Conservation (phyloP, 2,329 filamentous ascomycete genomes). For the Ascosphaera acerosa region DNA sequence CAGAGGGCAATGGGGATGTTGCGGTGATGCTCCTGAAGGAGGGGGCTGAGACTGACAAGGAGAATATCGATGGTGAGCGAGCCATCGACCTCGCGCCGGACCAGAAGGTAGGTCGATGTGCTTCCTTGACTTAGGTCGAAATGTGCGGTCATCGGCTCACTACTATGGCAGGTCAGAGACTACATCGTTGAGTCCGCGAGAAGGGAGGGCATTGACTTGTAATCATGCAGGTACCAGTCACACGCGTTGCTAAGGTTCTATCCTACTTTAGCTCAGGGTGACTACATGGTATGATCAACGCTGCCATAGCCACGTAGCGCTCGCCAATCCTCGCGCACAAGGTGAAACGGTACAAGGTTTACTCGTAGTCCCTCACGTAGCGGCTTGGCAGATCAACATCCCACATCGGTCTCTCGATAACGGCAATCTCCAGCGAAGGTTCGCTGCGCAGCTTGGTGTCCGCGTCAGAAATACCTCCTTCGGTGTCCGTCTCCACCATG, state of each 20-base stretch:
- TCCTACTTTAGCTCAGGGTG: too few relatives aligned
- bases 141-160: neutral
- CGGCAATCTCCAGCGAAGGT: slow-evolving; percentile 40
- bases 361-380: slow-evolving; percentile 34
- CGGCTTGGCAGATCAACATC: slow-evolving; percentile 52
- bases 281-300: too few relatives aligned
- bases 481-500: neutral
- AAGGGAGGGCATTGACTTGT: slow-evolving; percentile 55
- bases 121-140: neutral
- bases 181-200: slow-evolving; percentile 48
- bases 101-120: slow-evolving; percentile 35
- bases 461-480: neutral
- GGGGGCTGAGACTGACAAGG: slow-evolving; percentile 60
- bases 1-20: slow-evolving; percentile 44
- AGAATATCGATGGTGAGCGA: slow-evolving; percentile 41
- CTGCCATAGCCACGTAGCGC: too few relatives aligned
- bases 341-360: too few relatives aligned
- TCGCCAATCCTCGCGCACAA: too few relatives aligned
- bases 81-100: slow-evolving; percentile 71
- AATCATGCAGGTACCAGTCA: too few relatives aligned
- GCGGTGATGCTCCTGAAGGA: slow-evolving; percentile 61
- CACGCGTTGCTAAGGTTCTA: too few relatives aligned
- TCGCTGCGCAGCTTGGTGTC: slow-evolving; percentile 7
- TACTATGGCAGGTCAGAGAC: neutral
- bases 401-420: slow-evolving; percentile 70